Base-by-base conservation (phyloP, 1,284 basidiomycete species). In the Papiliotrema flavescens region DNA sequence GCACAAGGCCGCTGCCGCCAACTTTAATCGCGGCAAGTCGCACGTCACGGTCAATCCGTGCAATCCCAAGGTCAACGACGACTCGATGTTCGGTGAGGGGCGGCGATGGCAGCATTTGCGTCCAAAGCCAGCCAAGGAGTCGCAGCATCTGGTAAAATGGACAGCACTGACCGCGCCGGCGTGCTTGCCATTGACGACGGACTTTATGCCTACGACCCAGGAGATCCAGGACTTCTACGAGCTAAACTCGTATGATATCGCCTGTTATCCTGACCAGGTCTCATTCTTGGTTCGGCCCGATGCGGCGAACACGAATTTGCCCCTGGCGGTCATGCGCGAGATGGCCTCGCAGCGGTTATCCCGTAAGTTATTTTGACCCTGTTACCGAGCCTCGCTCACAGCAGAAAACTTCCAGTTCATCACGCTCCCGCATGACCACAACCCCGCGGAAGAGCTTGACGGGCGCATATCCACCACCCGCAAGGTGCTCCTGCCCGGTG, bases 401-500 rank as follows among this genome's bases (percentile, higher is more conserved):
- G 85, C 88, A 7, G 93, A 98, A 73, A 94, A 95, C n/a, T 98
- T 97, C 75, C 95, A 98, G 72, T 91, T 98, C 67, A 86, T 97
- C 42, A 76, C 79, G 77, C 79, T 59, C 75, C 83, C 50, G 9
- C 68, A 71, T 50, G 61, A 65, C 41, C 47, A 56, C 32, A 55
- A 63, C n/a, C 58, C 55, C 22, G 55, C 60, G 11, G 60, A 63
- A 17, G 57, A 65, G 40, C 59, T 59, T 36, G 51, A 61, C 20
- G 56, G 53, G 22, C 43, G 26, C 22, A 34, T 49, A 26, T 57
- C 53, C 15, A 52, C 37, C 3, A 56, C 51, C n/a, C 79, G 82
- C 79, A 41, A 84, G 82, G 67, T 84, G 81, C 41, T 85, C 83
- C 65, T 71, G 80, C 56, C 74, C 75, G 19, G 83, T 81, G 54